These are phyloP conservation scores for Vigna hirtella DNA, from an alignment of 306 rosid species.

Conservation along the genomic window DNA sequence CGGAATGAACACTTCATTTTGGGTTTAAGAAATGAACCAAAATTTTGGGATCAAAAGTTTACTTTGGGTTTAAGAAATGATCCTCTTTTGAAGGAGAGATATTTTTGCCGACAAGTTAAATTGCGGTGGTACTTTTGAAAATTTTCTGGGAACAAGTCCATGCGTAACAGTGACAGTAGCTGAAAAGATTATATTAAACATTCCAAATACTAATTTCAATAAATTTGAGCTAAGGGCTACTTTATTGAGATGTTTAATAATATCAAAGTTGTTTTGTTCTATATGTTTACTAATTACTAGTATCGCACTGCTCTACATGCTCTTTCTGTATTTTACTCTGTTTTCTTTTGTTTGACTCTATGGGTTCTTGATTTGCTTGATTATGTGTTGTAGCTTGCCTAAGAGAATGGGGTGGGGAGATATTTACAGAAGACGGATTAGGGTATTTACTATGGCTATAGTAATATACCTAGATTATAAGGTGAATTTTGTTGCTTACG, in stretches of 20 bases:
- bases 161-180: slow-evolving; percentile 10
- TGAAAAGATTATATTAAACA: not conserved
- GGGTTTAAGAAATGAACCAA: not conserved
- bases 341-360: slow-evolving; percentile 25
- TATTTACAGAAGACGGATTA: slow-evolving; percentile 52
- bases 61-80: slow-evolving; percentile 21
- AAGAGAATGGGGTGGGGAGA: slow-evolving; percentile 59
- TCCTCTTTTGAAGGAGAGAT: not conserved
- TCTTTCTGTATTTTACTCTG: slow-evolving; percentile 14
- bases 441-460: slow-evolving; percentile 56
- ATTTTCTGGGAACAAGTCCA: not conserved
- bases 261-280: slow-evolving; percentile 31
- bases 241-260: slow-evolving; percentile 19
- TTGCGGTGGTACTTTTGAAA: slow-evolving; percentile 2
- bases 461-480: slow-evolving; percentile 59
- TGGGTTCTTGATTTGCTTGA: slow-evolving; percentile 44
- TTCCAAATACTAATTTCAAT: slow-evolving; percentile 4
- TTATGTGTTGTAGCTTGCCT: slow-evolving; percentile 35
- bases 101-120: not conserved
- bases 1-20: not conserved
- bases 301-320: not conserved
- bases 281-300: slow-evolving; percentile 23
- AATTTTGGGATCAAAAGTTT: not conserved
- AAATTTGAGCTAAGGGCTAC: not conserved
- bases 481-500: slow-evolving; percentile 43